phyloP scores from a whole-genome alignment of 2,329 filamentous ascomycete species.

The Akanthomyces lecanii region DNA sequence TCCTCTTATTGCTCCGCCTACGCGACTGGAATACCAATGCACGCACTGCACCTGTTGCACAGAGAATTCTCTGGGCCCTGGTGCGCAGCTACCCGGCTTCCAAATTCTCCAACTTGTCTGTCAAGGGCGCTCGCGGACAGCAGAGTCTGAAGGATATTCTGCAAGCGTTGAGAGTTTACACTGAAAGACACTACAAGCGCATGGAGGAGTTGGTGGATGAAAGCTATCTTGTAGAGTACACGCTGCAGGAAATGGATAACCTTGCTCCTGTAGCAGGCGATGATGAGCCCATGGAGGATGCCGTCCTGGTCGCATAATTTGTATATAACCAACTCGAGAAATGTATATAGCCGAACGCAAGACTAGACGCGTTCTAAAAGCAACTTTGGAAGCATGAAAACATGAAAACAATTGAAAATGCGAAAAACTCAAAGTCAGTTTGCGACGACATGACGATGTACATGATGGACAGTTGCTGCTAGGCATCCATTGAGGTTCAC shows the following conservation, averaged over 20 bases:
- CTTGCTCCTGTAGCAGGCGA: slow-evolving; percentile 45
- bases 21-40: slow-evolving; percentile 98
- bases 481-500: neutral
- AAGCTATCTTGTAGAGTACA: slow-evolving; percentile 92
- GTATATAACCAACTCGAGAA: slow-evolving; percentile 2
- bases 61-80: slow-evolving; percentile 75
- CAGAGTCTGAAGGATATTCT: slow-evolving; percentile 77
- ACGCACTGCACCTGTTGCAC: slow-evolving; percentile 76
- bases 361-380: neutral
- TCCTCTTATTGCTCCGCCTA: slow-evolving; percentile 72
- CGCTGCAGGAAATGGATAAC: slow-evolving; percentile 86
- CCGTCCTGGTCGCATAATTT: slow-evolving; percentile 37
- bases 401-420: neutral
- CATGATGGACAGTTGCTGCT: neutral
- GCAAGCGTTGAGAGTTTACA: slow-evolving; percentile 84
- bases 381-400: neutral
- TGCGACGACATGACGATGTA: no score
- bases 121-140: slow-evolving; percentile 53
- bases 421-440: neutral
- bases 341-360: slow-evolving; percentile 2
- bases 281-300: slow-evolving; percentile 34
- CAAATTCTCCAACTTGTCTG: slow-evolving; percentile 67
- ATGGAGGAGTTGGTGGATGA: slow-evolving; percentile 90
- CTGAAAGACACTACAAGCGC: slow-evolving; percentile 85
- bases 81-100: slow-evolving; percentile 77